phyloP scores from a whole-genome alignment of 805 yeast genomes.

The Starmerella vaccinii region DNA sequence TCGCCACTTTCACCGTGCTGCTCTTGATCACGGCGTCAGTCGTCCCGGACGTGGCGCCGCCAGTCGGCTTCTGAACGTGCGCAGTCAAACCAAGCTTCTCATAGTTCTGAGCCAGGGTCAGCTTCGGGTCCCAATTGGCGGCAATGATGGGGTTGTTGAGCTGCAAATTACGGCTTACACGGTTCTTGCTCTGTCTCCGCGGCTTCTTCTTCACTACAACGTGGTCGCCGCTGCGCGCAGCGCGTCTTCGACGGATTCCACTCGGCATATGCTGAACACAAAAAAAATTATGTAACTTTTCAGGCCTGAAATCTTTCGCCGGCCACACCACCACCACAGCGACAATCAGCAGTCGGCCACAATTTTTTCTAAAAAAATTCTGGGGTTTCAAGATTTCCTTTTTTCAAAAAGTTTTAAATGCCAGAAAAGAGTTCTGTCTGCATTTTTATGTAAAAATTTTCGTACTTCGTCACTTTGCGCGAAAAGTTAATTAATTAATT shows the following conservation, averaged over 20 bases:
- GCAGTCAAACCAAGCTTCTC: slow-evolving; percentile 66
- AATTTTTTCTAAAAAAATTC: too few relatives aligned
- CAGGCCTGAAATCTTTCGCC: neutral
- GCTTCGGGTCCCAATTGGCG: slow-evolving; percentile 76
- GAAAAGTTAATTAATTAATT: too few relatives aligned
- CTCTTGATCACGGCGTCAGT: slow-evolving; percentile 27
- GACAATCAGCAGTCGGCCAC: too few relatives aligned
- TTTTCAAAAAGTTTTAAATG: too few relatives aligned
- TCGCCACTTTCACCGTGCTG: slow-evolving; percentile 29
- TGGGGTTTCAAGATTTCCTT: too few relatives aligned
- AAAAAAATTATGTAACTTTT: slow-evolving; percentile 10
- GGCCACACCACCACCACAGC: too few relatives aligned
- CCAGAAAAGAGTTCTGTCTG: too few relatives aligned
- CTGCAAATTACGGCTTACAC: slow-evolving; percentile 41
- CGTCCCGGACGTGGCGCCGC: slow-evolving; percentile 61
- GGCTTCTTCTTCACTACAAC: slow-evolving; percentile 60
- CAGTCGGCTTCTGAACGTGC: slow-evolving; percentile 57
- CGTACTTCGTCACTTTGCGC: too few relatives aligned
- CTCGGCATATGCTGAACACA: slow-evolving; percentile 27
- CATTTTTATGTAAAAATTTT: too few relatives aligned
- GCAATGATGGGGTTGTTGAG: slow-evolving; percentile 73
- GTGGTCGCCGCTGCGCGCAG: slow-evolving; percentile 50
- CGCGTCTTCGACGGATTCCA: slow-evolving; percentile 74
- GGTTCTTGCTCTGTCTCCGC: slow-evolving; percentile 48
- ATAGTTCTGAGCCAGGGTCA: slow-evolving; percentile 80